Evolutionary conservation across 2,329 filamentous ascomycete species (phyloP), one percentile per base, ranked within the genome.

Genomic region (Diplodia scrobiculata): DNA sequence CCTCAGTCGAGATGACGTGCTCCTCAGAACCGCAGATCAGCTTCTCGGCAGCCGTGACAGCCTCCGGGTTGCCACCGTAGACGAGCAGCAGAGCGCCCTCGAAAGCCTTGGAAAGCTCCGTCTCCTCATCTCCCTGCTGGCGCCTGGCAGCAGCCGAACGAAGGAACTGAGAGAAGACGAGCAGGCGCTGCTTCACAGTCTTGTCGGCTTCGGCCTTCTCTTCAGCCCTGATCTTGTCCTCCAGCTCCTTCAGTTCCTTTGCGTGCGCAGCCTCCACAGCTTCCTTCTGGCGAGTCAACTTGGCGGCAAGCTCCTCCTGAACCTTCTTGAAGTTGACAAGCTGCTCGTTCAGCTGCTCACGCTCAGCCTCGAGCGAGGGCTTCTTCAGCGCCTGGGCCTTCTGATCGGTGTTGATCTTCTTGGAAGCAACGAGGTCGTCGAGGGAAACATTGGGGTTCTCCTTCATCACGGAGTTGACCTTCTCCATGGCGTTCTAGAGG

Each of bases 341-440:
- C 79, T 92, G 90, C 75, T 92, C 89, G 77, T 93, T 89, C 68
- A 87, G 80, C 76, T 91, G 87, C 63, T 83, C 79, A 50, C 92
- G 82, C 79, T 91, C 88, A 65, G 85, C 81, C 73, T 89, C 84
- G 34, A 93, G 86, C 41, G 82, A 81, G 45, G 90, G 90, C 78
- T 92, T 92, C 86, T 92, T 93, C 70, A 88, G 82, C 67, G 89
- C 84, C 76, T 91, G 88, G 11, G 89, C 86, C 79, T 89, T 91
- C 79, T 94, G 91, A 77, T 94, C 91, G 78, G 83, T 76, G 76
- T 94, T 94, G 84, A 94, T 91, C 75, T 91, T 87, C 77, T 86
- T 89, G 67, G 84, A 77, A 21, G 84, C 79, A 65, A 93, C 87
- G 64, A 94, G 84, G 52, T 93, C 86, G 66, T 93, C 90, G 63